Evolutionary conservation across 352 stramenopile genomes (phyloP).

Genomic region (Thalassiosira sp.): DNA sequence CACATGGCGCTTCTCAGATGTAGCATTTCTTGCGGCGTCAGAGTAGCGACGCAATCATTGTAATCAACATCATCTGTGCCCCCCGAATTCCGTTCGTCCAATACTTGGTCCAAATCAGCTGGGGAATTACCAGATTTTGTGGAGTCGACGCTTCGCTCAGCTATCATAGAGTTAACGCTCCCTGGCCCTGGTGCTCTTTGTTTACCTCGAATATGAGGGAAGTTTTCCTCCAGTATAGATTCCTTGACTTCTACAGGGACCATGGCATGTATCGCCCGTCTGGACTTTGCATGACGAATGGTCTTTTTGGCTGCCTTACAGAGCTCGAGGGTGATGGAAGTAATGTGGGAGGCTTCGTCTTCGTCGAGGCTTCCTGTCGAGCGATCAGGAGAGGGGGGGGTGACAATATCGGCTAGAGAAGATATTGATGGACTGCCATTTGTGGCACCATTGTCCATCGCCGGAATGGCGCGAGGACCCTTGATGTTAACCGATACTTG

Average conservation of each 20-base stretch:
- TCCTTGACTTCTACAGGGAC: not conserved
- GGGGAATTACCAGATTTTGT: no score
- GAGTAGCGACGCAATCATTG: not conserved
- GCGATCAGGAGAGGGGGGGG: not conserved
- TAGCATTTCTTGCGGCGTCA: not conserved
- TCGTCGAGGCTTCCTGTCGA: conserved; percentile 8
- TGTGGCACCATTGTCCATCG: not conserved
- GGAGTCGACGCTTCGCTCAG: no score
- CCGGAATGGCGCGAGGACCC: not conserved
- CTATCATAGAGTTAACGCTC: not conserved
- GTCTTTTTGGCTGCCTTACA: not conserved
- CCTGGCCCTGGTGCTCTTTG: not conserved
- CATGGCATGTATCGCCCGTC: not conserved
- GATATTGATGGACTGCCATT: not conserved
- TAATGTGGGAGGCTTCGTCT: not conserved
- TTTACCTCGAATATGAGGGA: not conserved
- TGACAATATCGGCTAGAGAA: not conserved
- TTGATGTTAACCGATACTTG: no score
- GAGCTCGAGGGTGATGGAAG: not conserved
- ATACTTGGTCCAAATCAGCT: no score
- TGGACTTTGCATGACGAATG: not conserved
- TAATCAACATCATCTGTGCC: not conserved
- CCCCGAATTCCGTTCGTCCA: no score
- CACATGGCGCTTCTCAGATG: not conserved
- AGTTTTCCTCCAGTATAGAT: not conserved